phyloP scores from a whole-genome alignment of 1,284 basidiomycete species.

The Neotropicomus parvogracilis region DNA sequence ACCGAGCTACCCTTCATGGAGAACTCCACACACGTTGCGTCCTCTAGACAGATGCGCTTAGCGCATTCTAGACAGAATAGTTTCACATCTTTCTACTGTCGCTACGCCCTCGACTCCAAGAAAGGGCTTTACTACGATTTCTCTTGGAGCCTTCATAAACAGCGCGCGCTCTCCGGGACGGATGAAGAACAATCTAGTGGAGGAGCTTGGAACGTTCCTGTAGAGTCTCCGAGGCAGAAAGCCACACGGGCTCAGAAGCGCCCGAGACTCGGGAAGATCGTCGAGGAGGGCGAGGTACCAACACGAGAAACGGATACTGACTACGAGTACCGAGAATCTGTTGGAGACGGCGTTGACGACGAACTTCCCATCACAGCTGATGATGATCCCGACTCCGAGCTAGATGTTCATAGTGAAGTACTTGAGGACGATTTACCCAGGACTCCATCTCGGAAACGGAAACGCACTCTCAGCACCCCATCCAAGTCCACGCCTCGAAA shows the following conservation, averaged over 20 bases:
- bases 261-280: conserved; percentile 18
- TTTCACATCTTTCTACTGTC: conserved; percentile 46
- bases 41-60: conserved; percentile 12
- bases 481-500: conserved; percentile 33
- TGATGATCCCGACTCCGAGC: conserved; percentile 8
- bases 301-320: conserved; percentile 19
- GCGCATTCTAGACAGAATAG: conserved; percentile 11
- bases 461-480: conserved; percentile 28
- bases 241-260: conserved; percentile 15
- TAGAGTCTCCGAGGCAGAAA: conserved; percentile 12
- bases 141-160: conserved; percentile 51
- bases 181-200: conserved; percentile 31
- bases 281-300: conserved; percentile 21
- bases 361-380: conserved; percentile 11
- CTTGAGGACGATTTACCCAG: conserved; percentile 22
- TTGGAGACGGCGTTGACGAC: conserved; percentile 11
- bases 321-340: conserved; percentile 21
- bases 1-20: conserved; percentile 29
- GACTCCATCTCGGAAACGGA: conserved; percentile 42
- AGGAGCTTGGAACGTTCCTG: conserved; percentile 28
- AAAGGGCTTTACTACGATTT: conserved; percentile 62
- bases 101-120: conserved; percentile 53
- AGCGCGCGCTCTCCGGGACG: conserved; percentile 34
- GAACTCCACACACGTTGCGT: conserved; percentile 6
- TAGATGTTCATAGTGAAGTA: conserved; percentile 5